Base-by-base conservation (phyloP, 2,329 filamentous ascomycete genomes). In the Aureobasidium sp. region DNA sequence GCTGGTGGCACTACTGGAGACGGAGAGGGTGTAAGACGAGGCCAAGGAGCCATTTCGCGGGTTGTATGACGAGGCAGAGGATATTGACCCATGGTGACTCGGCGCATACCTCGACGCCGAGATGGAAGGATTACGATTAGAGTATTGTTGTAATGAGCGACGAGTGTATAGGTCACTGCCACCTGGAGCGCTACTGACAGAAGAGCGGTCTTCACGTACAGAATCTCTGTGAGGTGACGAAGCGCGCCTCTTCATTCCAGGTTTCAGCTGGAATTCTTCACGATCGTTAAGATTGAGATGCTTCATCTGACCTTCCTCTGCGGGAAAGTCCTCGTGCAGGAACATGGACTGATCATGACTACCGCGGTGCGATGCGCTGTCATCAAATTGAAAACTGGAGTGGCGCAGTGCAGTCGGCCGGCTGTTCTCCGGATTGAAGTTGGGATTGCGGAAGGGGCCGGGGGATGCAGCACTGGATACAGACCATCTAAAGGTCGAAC, bases 1-100 rank as follows among this genome's bases (percentile, higher is more conserved):
- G 63, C 80, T 85, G 29, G 82, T 84, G 62, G 82, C 76, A 64
- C 81, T 86, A 68, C 81, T 85, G 39, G 77, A 77, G 59, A 79
- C 71, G 16, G 83, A 85, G 7, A 63, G 50, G 8, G 74, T 75
- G 54, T 75, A 72, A 6, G 79, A 80, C 6, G 83, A 85, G 11
- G 80, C 78, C 61, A 83, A 78, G 1, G 83, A 86, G 24, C 77
- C 78, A 40, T 77, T 81, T 58, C 80, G 77, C 56, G 79, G 75
- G 42, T 78, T 78, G 24, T 76, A 70, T 5, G 81, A 85, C n/a
- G 81, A 81, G 7, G 75, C 74, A n/a, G 83, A 84, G 5, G 83
- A 86, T 21, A 84, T 66, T 19, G 82, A 85, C 41, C 80, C 79
- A 60, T 81, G 77, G 55, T 74, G 77, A 22, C 75, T 72, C 55